Evolutionary conservation across 2,329 filamentous ascomycete genomes (phyloP), one percentile per base, ranked within the genome.

Genomic region (Aspergillus brunneoviolaceus): DNA sequence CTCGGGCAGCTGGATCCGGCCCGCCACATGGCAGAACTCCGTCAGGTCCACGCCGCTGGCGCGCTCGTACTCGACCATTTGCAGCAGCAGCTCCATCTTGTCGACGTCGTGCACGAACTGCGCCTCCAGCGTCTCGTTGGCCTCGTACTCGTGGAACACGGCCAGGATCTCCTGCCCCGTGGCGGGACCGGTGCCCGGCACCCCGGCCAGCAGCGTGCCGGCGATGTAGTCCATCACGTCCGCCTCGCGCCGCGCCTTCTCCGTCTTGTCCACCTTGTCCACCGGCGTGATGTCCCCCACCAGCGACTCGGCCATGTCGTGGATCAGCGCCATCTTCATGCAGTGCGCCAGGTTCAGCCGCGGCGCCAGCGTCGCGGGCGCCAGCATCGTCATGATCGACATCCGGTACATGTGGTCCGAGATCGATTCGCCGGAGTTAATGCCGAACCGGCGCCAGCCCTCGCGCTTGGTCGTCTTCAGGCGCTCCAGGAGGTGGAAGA

Each of bases 351-450:
- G 83, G 73, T 98, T 89, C 70, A 98, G 82, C 45, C 84, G 85
- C 0, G 86, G 78, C 2, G 87, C 83, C 11, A 97, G 85, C 1
- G 89, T 79, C 0, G 90, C 83, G 1, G 95, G 94, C 2, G 92
- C 92, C 65, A 97, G 86, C 88, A 99, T 91, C 65, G 91, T 92
- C 76, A 99, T 92, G 67, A 99, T 85, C 53, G 93, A 92, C 95
- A 99, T 99, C 79, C 95, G 92, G 79, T 98, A 99, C 95, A 99
- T 99, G 83, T 99, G 95, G 80, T 99, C 95, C 57, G 91, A 85
- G 72, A 99, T 97, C 2, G 92, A 96, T 77, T 99, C 95, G 74
- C 91, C 90, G 60, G 67, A 65, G 59, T 75, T 67, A 67, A 99
- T 92, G 45, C 87, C 87, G 74, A 97, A 97, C 42, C 95, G 87